Conservation (phyloP, 2,329 filamentous ascomycete species). For the Diplodia seriata region DNA sequence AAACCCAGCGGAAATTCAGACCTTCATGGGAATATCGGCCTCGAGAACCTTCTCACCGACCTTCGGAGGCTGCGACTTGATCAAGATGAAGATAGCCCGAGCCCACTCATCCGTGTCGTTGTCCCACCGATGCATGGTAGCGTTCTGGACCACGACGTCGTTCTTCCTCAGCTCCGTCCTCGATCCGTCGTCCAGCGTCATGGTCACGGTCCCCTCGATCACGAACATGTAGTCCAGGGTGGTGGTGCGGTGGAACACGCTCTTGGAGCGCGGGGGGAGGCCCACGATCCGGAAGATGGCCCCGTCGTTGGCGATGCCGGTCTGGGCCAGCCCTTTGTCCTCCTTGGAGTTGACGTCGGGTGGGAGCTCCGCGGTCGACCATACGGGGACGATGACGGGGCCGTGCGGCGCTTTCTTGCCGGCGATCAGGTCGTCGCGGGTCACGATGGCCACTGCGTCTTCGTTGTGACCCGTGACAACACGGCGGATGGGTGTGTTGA, state of each 20-base stretch:
- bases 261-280: neutral
- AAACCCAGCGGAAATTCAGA: neutral
- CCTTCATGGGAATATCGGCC: conserved; percentile 21
- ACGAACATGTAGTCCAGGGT: conserved; percentile 19
- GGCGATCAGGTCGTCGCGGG: conserved; percentile 1
- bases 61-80: conserved; percentile 13
- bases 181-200: conserved; percentile 15
- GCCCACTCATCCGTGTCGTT: conserved; percentile 24
- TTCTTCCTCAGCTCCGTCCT: conserved; percentile 17
- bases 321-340: conserved; percentile 4
- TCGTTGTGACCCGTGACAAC: conserved; percentile 16
- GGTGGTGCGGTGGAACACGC: conserved; percentile 12
- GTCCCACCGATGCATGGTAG: conserved; percentile 21
- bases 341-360: conserved; percentile 9
- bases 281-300: neutral
- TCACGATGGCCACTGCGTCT: neutral
- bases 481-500: conserved; percentile 14
- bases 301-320: conserved; percentile 6
- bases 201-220: conserved; percentile 17
- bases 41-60: conserved; percentile 17
- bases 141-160: conserved; percentile 17
- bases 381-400: neutral
- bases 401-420: conserved; percentile 8
- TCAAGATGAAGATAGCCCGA: conserved; percentile 9
- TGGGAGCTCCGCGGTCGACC: conserved; percentile 19